Evolutionary conservation across 2,329 filamentous ascomycete genomes (phyloP).

Genomic region (Emergomyces orientalis): DNA sequence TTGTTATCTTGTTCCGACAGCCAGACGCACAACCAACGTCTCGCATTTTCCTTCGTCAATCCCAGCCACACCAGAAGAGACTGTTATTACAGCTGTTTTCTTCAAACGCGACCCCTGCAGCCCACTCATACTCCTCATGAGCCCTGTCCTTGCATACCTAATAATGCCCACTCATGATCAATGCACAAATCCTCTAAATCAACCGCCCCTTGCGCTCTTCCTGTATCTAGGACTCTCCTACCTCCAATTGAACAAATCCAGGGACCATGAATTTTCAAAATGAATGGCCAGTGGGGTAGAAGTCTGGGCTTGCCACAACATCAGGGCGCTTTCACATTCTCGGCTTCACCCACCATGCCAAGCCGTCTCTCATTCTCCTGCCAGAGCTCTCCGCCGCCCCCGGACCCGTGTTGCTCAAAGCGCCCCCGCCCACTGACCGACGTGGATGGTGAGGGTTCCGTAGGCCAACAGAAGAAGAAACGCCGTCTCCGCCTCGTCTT

Average conservation of each 20-base stretch:
- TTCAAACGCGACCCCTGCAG: neutral
- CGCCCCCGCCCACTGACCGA: slow-evolving; percentile 48
- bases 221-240: neutral
- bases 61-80: neutral
- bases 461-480: slow-evolving; percentile 54
- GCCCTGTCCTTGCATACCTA: neutral
- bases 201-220: neutral
- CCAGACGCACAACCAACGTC: neutral
- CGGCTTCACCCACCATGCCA: slow-evolving; percentile 19
- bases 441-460: slow-evolving; percentile 46
- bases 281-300: slow-evolving; percentile 7
- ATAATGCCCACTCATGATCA: neutral
- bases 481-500: slow-evolving; percentile 49
- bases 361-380: slow-evolving; percentile 30
- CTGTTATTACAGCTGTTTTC: neutral
- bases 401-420: slow-evolving; percentile 13
- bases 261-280: slow-evolving; percentile 3
- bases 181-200: neutral
- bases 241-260: neutral
- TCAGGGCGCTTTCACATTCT: slow-evolving; percentile 26
- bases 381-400: slow-evolving; percentile 13
- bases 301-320: neutral
- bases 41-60: neutral
- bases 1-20: neutral
- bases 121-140: neutral